Evolutionary conservation across 306 rosid genomes (phyloP), one percentile per base, ranked within the genome.

Genomic region (Medicago ruthenica): DNA sequence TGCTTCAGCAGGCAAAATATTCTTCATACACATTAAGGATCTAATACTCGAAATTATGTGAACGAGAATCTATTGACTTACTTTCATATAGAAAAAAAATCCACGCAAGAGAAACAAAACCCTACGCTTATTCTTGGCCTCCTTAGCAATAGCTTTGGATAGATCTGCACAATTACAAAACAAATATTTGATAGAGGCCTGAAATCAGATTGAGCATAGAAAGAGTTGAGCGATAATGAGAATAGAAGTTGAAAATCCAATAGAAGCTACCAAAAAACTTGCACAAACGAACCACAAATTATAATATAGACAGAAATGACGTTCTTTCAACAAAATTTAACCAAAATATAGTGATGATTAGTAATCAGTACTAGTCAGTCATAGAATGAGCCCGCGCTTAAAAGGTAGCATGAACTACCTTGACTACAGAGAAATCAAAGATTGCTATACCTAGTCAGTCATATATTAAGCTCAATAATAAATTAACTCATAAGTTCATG

Each of bases 71-170:
- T 27, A 36, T 44, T 57, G 62, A 80, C 85, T 84, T 67, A 94
- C 97, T 86, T 87, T 12, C 86, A 92, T 66, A 93, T 92, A 95
- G 84, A 85, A 90, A 71, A 82, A 47, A 71, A 90, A 92, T 63
- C 93, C 98, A 54, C 97, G 98, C 41, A 89, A 71, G 51, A 95
- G 85, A 83, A 84, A 85, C 83, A 90, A 72, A 73, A 67, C 76
- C 75, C 10, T 89, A 39, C 9, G 73, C 14, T 48, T 70, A 79
- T 87, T 76, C n/a, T 86, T 79, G 77, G 78, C 37, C 58, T 42
- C 36, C 39, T 22, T 11, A 76, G 42, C 73, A 67, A 85, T 55
- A 53, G 84, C 84, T 58, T 71, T 20, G 2, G 44, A 68, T 48
- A 92, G 70, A 76, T 79, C 98, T 95, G 89, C 79, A 86, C 76